These are phyloP conservation scores for Aspergillus leporis DNA, from an alignment of 495 filamentous ascomycete genomes.

Conservation along the genomic window DNA sequence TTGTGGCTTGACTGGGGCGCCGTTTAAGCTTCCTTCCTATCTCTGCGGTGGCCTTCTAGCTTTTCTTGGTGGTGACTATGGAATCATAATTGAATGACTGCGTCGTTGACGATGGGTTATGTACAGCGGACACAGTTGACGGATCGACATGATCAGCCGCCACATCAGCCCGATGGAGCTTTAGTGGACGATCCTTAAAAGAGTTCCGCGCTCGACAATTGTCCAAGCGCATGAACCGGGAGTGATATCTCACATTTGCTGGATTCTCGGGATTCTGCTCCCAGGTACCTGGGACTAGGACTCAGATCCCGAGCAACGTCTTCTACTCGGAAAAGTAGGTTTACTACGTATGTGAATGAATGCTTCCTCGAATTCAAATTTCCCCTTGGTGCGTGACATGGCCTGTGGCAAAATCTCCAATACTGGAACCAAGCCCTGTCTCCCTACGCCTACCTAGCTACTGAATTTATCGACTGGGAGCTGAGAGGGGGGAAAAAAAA, in stretches of 20 bases:
- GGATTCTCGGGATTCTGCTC: background rate
- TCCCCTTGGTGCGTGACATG: background rate
- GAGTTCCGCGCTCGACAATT: conserved; percentile 9
- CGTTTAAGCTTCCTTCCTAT: background rate
- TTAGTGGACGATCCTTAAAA: conserved; percentile 10
- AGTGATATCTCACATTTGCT: conserved; percentile 24
- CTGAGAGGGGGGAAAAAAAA: no score
- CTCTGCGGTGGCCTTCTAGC: background rate
- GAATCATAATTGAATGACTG: background rate
- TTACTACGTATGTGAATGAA: conserved; percentile 1
- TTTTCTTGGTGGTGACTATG: background rate
- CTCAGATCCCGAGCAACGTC: conserved; percentile 9
- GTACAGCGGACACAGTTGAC: background rate
- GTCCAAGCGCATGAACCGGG: conserved; percentile 10
- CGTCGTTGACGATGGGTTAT: background rate
- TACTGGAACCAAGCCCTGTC: background rate
- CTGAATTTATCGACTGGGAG: background rate
- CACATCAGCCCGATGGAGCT: conserved; percentile 4
- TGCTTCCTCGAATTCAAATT: background rate
- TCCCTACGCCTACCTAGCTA: background rate
- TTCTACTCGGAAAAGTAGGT: background rate
- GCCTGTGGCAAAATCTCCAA: background rate
- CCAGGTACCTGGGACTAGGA: conserved; percentile 11
- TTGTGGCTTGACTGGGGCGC: background rate
- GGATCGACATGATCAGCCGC: conserved; percentile 16